These are phyloP conservation scores for Hammondia hammondi DNA, from an alignment of 169 alveolate genomes.

Conservation along the genomic window DNA sequence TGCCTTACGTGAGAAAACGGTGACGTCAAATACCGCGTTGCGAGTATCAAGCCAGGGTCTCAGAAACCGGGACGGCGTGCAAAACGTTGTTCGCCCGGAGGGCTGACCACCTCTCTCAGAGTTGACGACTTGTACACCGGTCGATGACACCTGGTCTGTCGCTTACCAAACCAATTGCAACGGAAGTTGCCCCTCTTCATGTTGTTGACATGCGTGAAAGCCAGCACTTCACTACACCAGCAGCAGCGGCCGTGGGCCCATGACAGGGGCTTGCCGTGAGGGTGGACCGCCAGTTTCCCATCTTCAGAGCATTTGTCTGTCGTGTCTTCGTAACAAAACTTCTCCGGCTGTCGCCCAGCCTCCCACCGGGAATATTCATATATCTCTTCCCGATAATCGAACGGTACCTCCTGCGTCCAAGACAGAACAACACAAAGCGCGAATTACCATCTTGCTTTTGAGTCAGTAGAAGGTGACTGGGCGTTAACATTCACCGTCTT, in stretches of 20 bases:
- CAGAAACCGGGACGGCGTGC: not conserved
- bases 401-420: slow-evolving; percentile 12
- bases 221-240: slow-evolving; percentile 47
- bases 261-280: not conserved
- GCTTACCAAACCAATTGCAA: slow-evolving; percentile 42
- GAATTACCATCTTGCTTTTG: not conserved
- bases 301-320: slow-evolving; percentile 13
- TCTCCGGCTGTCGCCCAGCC: slow-evolving; percentile 24
- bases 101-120: too few relatives aligned
- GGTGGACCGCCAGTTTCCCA: slow-evolving; percentile 33
- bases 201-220: slow-evolving; percentile 15
- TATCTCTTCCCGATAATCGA: slow-evolving; percentile 27
- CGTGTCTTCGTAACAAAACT: slow-evolving; percentile 37
- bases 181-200: slow-evolving; percentile 40
- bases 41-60: not conserved
- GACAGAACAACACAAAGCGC: not conserved
- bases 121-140: too few relatives aligned
- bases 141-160: too few relatives aligned
- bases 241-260: slow-evolving; percentile 48
- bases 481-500: too few relatives aligned
- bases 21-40: too few relatives aligned
- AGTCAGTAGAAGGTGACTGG: not conserved
- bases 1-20: too few relatives aligned
- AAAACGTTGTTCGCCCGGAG: not conserved
- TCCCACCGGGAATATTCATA: slow-evolving; percentile 42